phyloP scores from a whole-genome alignment of 305 asterid species.

The Fraxinus latifolia region DNA sequence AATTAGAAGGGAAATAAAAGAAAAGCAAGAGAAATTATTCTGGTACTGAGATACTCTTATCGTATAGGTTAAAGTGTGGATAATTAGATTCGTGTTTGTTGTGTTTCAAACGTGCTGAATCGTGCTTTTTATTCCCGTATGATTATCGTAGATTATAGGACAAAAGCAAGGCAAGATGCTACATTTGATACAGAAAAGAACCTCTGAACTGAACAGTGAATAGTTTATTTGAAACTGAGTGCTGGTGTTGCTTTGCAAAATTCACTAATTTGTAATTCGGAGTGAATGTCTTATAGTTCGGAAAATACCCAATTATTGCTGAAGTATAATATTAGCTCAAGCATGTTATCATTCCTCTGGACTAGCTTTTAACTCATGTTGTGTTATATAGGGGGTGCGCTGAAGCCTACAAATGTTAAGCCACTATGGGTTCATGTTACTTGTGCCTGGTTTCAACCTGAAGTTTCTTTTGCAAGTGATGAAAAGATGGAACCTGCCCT shows the following conservation, averaged over 20 bases:
- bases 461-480: constrained; percentile 90
- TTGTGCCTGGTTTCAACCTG: constrained; percentile 99
- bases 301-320: not conserved
- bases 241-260: not conserved
- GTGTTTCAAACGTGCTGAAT: not conserved
- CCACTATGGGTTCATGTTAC: constrained; percentile 97
- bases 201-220: constrained; percentile 2
- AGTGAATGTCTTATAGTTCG: constrained; percentile 11
- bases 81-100: not conserved
- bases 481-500: constrained; percentile 97
- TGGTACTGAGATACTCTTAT: not conserved
- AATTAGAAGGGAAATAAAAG: not conserved
- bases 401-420: constrained; percentile 85
- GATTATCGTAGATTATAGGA: not conserved
- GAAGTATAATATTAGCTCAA: constrained; percentile 2
- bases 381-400: constrained; percentile 72
- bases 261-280: not conserved
- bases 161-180: constrained; percentile 4
- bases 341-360: constrained; percentile 8
- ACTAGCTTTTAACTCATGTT: constrained; percentile 23
- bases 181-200: constrained; percentile 8
- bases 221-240: not conserved
- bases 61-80: not conserved
- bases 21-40: not conserved
- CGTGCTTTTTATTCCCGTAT: not conserved